Percentiles rank a stretch among this genome's conserved stretches.
Evolutionary conservation across 179 eudicot species (phyloP).

Genomic region (Silene coronaria): DNA sequence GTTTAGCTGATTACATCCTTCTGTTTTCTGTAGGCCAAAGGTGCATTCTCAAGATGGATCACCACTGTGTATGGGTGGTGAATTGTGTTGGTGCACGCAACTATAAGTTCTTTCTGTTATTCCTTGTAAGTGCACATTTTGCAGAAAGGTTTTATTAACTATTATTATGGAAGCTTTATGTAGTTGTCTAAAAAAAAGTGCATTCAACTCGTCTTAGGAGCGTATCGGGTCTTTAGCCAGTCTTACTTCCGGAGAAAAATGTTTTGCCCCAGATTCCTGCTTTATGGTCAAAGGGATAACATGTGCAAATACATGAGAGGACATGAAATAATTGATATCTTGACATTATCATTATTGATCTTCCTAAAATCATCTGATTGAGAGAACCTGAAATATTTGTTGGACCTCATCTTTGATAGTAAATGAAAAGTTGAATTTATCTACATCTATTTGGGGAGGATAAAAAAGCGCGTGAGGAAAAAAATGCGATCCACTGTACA

Average conservation of each 20-base stretch:
- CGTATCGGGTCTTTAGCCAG: neutral
- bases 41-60: slow-evolving; percentile 96
- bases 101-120: slow-evolving; percentile 83
- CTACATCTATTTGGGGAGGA: no score
- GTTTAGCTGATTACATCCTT: slow-evolving; percentile 11
- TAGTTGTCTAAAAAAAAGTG: neutral
- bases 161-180: neutral
- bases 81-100: slow-evolving; percentile 94
- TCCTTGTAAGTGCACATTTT: slow-evolving; percentile 44
- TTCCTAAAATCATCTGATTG: no score
- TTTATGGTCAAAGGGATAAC: no score
- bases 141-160: neutral
- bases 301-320: no score
- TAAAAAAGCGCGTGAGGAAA: no score
- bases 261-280: no score
- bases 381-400: no score
- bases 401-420: no score
- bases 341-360: no score
- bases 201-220: neutral
- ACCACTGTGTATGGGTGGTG: slow-evolving; percentile 96
- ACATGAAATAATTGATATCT: no score
- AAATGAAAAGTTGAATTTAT: no score
- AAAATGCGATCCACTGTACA: no score
- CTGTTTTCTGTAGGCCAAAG: slow-evolving; percentile 59
- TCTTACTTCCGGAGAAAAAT: neutral